Conservation (phyloP, 2,329 filamentous ascomycete genomes). For the Fonsecaea erecta region DNA sequence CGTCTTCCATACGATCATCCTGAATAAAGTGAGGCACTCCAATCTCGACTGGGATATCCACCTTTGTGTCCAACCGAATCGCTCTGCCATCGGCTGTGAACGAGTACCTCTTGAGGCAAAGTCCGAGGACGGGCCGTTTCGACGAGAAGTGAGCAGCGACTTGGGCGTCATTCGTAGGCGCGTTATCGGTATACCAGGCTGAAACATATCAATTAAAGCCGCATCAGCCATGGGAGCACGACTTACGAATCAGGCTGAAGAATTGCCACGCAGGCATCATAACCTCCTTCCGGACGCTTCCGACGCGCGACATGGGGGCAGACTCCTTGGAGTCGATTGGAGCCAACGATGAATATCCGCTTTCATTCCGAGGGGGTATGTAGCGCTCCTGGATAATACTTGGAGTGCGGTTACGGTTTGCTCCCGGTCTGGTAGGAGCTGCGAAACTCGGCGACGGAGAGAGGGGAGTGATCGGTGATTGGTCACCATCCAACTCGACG, state of each 20-base stretch:
- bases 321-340: conserved; percentile 41
- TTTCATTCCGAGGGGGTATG: conserved; percentile 51
- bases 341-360: conserved; percentile 44
- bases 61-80: conserved; percentile 74
- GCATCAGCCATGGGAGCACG: conserved; percentile 11
- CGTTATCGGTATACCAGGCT: conserved; percentile 84
- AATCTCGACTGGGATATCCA: conserved; percentile 89
- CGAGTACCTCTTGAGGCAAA: conserved; percentile 89
- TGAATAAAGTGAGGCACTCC: conserved; percentile 86
- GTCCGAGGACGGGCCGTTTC: conserved; percentile 81
- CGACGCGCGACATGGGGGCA: conserved; percentile 41
- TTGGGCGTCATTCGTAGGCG: conserved; percentile 70
- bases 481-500: conserved; percentile 44
- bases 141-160: conserved; percentile 87
- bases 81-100: conserved; percentile 72
- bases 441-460: conserved; percentile 43
- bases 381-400: conserved; percentile 54
- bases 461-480: conserved; percentile 41
- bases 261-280: conserved; percentile 98
- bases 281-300: conserved; percentile 72
- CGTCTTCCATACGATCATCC: conserved; percentile 71
- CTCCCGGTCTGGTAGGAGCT: conserved; percentile 36
- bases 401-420: conserved; percentile 40
- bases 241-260: conserved; percentile 86
- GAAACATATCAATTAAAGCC: conserved; percentile 47